Evolutionary conservation across 345 rosid genomes (phyloP).

Genomic region (Passiflora organensis): DNA sequence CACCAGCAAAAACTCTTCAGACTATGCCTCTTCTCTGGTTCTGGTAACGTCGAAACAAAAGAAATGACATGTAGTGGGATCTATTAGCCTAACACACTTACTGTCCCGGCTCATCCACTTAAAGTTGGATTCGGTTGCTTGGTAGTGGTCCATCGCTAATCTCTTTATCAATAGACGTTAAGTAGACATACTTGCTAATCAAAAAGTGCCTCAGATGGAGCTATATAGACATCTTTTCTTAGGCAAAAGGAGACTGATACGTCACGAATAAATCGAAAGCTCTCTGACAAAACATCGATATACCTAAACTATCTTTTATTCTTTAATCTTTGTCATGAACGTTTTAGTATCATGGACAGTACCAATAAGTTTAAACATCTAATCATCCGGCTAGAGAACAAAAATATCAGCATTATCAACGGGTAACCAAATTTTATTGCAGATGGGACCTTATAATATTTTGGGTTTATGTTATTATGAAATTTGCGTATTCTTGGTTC

Average conservation of each 20-base stretch:
- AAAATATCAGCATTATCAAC: background rate
- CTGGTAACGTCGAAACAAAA: background rate
- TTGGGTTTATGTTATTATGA: background rate
- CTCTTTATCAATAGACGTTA: background rate
- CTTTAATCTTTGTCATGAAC: background rate
- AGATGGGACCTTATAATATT: background rate
- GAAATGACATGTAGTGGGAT: background rate
- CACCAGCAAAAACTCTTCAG: background rate
- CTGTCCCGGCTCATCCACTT: background rate
- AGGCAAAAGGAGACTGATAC: too few species aligned
- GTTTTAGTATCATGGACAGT: background rate
- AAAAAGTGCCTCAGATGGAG: background rate
- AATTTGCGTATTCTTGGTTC: background rate
- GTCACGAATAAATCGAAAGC: too few species aligned
- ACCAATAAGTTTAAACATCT: background rate
- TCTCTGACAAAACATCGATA: too few species aligned
- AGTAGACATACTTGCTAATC: too few species aligned
- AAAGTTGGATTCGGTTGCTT: background rate
- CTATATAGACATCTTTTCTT: conserved; percentile 4
- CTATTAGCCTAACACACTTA: background rate
- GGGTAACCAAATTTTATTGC: background rate
- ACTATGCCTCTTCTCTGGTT: background rate
- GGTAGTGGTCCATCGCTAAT: background rate
- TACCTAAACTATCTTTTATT: too few species aligned
- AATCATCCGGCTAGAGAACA: background rate